phyloP scores from a whole-genome alignment of 2,329 filamentous ascomycete genomes.

The Verruconis gallopava region DNA sequence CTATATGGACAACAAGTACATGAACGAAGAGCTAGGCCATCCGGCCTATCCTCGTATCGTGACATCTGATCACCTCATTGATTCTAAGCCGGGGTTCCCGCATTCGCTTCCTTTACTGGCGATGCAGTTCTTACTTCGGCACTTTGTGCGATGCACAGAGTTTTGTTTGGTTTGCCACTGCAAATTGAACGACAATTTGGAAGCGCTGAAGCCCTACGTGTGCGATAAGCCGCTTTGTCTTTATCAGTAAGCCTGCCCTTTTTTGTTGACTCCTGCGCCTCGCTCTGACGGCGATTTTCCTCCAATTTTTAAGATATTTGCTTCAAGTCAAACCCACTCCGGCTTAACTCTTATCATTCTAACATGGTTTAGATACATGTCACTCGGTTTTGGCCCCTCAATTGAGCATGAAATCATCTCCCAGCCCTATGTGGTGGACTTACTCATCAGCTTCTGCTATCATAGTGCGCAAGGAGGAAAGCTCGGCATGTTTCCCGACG shows the following conservation, averaged over 20 bases:
- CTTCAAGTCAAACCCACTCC: constrained; percentile 37
- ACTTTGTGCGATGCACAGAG: constrained; percentile 68
- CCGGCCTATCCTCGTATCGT: constrained; percentile 32
- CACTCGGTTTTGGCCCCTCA: constrained; percentile 70
- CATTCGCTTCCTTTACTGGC: constrained; percentile 43
- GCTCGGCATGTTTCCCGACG: constrained; percentile 4
- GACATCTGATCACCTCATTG: constrained; percentile 36
- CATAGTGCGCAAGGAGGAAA: constrained; percentile 13
- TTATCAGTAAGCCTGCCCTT: too few relatives aligned
- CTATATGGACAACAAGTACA: constrained; percentile 28
- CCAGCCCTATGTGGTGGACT: constrained; percentile 71
- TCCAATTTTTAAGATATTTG: background rate
- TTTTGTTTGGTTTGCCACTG: constrained; percentile 80
- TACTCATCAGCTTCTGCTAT: constrained; percentile 75
- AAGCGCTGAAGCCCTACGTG: constrained; percentile 61
- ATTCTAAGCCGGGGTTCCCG: constrained; percentile 16
- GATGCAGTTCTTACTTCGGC: constrained; percentile 66
- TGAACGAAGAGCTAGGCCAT: constrained; percentile 19
- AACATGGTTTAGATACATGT: too few relatives aligned
- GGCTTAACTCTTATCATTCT: constrained; percentile 76
- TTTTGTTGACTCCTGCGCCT: too few relatives aligned
- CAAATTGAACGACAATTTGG: constrained; percentile 49
- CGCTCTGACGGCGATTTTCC: too few relatives aligned
- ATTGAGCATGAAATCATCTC: constrained; percentile 73
- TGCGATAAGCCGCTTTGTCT: constrained; percentile 65